These are phyloP conservation scores for Plasmodium yoelii DNA, from an alignment of 169 alveolate genomes.

Conservation along the genomic window DNA sequence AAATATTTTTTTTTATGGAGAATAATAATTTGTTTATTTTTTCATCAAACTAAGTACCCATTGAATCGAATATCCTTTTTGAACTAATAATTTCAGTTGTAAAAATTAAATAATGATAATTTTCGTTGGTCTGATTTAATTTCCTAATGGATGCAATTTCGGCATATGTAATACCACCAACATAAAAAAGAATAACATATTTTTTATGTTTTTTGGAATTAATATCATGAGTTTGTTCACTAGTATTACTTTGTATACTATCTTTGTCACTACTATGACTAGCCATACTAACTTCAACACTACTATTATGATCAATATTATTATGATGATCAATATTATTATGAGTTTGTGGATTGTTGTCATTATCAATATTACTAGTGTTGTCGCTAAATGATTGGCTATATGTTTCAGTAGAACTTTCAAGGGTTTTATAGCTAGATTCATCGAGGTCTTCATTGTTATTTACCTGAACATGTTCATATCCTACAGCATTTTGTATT, in stretches of 20 bases:
- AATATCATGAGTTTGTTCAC: neutral
- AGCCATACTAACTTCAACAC: neutral
- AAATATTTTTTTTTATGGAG: too few species aligned
- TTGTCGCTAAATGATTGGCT: neutral
- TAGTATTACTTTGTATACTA: neutral
- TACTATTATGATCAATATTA: neutral
- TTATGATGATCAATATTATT: neutral
- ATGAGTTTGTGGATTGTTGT: neutral
- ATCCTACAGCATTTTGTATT: constrained; percentile 64
- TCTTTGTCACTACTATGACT: neutral
- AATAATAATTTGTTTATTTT: too few species aligned
- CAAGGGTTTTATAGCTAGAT: neutral
- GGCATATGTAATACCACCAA: constrained; percentile 84
- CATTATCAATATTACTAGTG: neutral
- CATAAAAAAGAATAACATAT: constrained; percentile 76
- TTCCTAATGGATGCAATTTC: constrained; percentile 84
- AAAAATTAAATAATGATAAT: constrained; percentile 55
- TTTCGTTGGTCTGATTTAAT: constrained; percentile 52
- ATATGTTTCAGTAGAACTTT: neutral
- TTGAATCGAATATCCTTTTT: constrained; percentile 13
- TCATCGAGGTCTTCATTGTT: neutral
- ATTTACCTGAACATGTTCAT: constrained; percentile 4
- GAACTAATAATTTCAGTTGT: constrained; percentile 71
- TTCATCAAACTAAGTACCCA: neutral
- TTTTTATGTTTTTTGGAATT: neutral